phyloP scores from a whole-genome alignment of 129 eudicot genomes.

The Heracleum sosnowskyi region DNA sequence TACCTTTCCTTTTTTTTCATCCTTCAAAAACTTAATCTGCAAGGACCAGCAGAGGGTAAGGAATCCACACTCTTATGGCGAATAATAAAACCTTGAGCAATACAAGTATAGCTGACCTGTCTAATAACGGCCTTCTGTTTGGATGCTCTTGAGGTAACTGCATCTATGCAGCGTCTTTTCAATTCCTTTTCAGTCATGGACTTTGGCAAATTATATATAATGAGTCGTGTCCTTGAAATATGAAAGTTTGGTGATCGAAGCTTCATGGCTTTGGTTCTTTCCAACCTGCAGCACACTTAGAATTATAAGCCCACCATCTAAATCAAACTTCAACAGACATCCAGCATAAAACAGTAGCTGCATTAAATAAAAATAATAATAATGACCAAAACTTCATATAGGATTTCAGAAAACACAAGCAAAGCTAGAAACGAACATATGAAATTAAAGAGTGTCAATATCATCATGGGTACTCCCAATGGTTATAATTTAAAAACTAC shows the following conservation, averaged over 20 bases:
- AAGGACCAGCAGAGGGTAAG: constrained; percentile 10
- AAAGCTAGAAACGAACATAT: not conserved
- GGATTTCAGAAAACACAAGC: not conserved
- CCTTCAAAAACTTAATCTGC: constrained; percentile 75
- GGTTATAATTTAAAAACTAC: not conserved
- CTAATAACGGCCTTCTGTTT: constrained; percentile 71
- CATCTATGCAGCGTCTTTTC: constrained; percentile 58
- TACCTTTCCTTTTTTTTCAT: constrained; percentile 56
- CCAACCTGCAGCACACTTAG: constrained; percentile 49
- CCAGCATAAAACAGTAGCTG: not conserved
- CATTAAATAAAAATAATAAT: not conserved
- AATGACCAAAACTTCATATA: not conserved
- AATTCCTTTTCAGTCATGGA: constrained; percentile 65
- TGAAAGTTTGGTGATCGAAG: constrained; percentile 86
- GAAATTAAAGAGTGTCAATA: no score
- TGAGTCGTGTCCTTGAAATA: constrained; percentile 84
- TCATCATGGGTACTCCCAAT: not conserved
- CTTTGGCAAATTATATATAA: constrained; percentile 86
- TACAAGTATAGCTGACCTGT: constrained; percentile 49
- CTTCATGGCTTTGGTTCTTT: constrained; percentile 63
- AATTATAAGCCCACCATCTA: not conserved
- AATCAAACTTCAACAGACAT: not conserved
- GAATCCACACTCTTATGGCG: not conserved
- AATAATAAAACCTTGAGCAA: not conserved
- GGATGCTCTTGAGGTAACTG: constrained; percentile 86